Base-by-base conservation (phyloP, 176 grass and related monocot species). In the Rhynchospora tenuis region DNA sequence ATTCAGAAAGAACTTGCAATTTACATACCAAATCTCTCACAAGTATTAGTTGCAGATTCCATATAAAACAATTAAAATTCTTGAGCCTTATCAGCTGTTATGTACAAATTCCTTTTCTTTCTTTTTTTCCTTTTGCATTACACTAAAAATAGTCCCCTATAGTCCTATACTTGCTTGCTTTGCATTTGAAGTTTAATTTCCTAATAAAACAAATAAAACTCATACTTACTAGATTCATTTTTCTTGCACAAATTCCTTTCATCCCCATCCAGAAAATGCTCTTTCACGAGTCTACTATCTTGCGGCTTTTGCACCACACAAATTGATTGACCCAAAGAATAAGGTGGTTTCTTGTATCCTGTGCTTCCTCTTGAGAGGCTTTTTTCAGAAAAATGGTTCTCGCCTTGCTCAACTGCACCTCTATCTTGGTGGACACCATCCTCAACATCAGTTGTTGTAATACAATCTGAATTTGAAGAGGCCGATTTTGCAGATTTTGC, bases 201-300 rank as follows among this genome's bases (percentile, higher is more conserved):
- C 67, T 63, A 88, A 51, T 17, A 71, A 74, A 46, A 84, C n/a
- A 46, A 77, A 54, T 52, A 2, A 75, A 75, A 54, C 0, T 60
- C 72, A 70, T 91, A 60, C 91, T 89, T 93, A 97, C 96, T 93
- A 87, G 85, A 90, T 78, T 90, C 93, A 81, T 79, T 89, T 93
- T 91, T 89, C 64, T 78, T 88, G 86, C 71, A 89, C 74, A 82
- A 29, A 82, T 78, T 92, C 77, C 86, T 95, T 72, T 90, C 93
- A 80, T 78, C 48, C 50, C 55, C 83, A 83, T 86, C 85, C 65
- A 81, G 86, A 59, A 88, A 91, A 86, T 92, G 84, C 70, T 90
- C 86, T 83, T 73, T 88, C 8, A 64, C 85, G 51, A 46, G 54
- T 75, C 76, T 82, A 82, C 44, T 86, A 24, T 95, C 96, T 90